phyloP scores from a whole-genome alignment of 441 rosid genomes.

The Erysimum cheiri region DNA sequence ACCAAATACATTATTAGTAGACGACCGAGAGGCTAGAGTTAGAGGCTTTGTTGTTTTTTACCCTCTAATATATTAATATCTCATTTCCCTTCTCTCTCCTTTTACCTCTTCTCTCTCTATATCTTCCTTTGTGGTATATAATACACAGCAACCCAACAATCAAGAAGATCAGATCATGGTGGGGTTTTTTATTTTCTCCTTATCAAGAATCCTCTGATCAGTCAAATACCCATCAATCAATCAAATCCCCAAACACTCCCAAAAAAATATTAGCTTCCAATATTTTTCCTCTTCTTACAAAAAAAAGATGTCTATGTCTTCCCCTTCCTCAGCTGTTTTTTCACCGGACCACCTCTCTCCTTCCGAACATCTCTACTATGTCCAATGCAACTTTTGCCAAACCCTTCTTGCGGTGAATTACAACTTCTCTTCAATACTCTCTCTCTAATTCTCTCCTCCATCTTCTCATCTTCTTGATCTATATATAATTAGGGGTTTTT shows the following conservation, averaged over 20 bases:
- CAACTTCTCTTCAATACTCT: constrained; percentile 1
- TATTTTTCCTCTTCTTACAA: constrained; percentile 19
- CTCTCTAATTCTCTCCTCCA: constrained; percentile 11
- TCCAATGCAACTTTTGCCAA: constrained; percentile 90
- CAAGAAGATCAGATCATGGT: constrained; percentile 67
- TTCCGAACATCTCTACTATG: constrained; percentile 96
- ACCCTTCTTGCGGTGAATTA: constrained; percentile 83
- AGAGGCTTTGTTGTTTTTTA: constrained; percentile 15
- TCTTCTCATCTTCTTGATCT: constrained; percentile 3
- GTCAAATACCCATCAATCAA: constrained; percentile 77
- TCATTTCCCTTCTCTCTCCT: constrained; percentile 22
- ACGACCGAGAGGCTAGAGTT: constrained; percentile 37
- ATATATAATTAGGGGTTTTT: background rate
- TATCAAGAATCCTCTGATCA: constrained; percentile 58
- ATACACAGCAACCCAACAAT: constrained; percentile 58
- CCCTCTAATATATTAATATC: constrained; percentile 28
- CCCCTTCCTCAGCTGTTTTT: constrained; percentile 74
- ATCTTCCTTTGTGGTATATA: constrained; percentile 46
- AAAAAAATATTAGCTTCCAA: constrained; percentile 43
- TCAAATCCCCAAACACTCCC: constrained; percentile 56
- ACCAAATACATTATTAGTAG: constrained; percentile 30
- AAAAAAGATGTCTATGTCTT: constrained; percentile 55
- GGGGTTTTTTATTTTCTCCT: constrained; percentile 52
- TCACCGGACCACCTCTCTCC: constrained; percentile 93
- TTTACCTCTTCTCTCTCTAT: constrained; percentile 35